Conservation (phyloP, 1,284 basidiomycete species). For the Thecaphora thlaspeos region DNA sequence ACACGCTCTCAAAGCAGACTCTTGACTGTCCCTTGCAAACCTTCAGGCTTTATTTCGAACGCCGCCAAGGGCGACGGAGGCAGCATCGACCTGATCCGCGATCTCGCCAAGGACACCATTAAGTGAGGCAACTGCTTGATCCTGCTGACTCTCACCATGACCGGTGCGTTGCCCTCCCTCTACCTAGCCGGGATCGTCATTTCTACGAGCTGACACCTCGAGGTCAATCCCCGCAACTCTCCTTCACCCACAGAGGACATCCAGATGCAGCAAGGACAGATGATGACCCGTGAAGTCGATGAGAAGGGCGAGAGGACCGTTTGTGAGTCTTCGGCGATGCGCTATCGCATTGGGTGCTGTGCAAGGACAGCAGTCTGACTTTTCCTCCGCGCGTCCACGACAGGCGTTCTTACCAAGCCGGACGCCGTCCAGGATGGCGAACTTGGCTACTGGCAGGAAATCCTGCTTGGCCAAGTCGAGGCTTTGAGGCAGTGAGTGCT, state of each 20-base stretch:
- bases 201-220: too few species aligned
- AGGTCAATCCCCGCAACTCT: too few species aligned
- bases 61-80: slow-evolving; percentile 62
- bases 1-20: too few species aligned
- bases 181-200: not conserved
- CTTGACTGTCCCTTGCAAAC: too few species aligned
- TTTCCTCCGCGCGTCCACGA: too few species aligned
- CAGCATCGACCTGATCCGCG: slow-evolving; percentile 68
- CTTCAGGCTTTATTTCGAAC: slow-evolving; percentile 70
- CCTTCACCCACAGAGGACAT: slow-evolving; percentile 65
- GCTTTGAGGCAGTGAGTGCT: slow-evolving; percentile 62
- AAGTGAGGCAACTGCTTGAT: slow-evolving; percentile 67
- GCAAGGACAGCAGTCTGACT: too few species aligned
- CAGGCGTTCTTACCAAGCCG: slow-evolving; percentile 78
- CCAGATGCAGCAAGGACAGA: slow-evolving; percentile 71
- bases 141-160: slow-evolving; percentile 67
- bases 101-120: slow-evolving; percentile 67
- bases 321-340: slow-evolving; percentile 62
- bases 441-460: slow-evolving; percentile 65
- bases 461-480: slow-evolving; percentile 66
- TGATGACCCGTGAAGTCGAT: slow-evolving; percentile 65
- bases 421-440: slow-evolving; percentile 70
- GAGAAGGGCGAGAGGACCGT: slow-evolving; percentile 68
- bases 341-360: too few species aligned
- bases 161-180: slow-evolving; percentile 16